Base-by-base conservation (phyloP, 352 stramenopile species). In the Globisporangium cystogenes region DNA sequence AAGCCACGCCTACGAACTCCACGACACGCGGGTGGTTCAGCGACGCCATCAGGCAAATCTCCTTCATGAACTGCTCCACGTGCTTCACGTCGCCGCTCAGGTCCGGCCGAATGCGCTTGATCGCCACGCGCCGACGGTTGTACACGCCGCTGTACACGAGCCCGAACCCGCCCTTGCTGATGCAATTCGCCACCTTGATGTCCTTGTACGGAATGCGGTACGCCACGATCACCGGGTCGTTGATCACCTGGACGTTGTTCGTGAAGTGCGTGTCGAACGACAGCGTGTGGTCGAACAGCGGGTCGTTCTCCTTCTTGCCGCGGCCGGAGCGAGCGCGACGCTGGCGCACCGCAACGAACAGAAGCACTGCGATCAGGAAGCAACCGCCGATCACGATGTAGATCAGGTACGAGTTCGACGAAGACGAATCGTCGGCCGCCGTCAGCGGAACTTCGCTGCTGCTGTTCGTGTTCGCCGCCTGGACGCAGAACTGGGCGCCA, bases 1-100 rank as follows among this genome's bases (percentile, higher is more conserved):
- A 90, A 10, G 76, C 66, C 16, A 87, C 76, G 0, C 79, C 79
- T 16, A 87, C 68, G 33, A 88, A 90, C 31, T 81, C 71, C 18
- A 90, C 74, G 18, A 90, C 76, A 14, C 69, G 75, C 11, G 72
- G 66, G 29, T 90, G 79, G 8, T 75, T 55, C 7, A 88, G 59
- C 3, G 68, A 82, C 21, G 75, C 68, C 37, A 87, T 77, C 11
- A 87, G 54, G 26, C 62, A 73, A n/a, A 90, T 87, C 54, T 90
- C 80, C 41, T 67, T 71, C 68, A 88, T 59, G 36, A 88, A 88
- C 12, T 64, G 46, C 48, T 86, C 72, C 16, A 88, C 63, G 40
- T 77, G 72, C 53, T 76, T 76, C 57, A 78, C 74, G 47, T 83
- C 66, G 20, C 65, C 51, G 27, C 64, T 70, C 21, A 72, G 44